These are phyloP conservation scores for Monosporozyma unispora DNA, from an alignment of 805 yeast species.

Conservation along the genomic window DNA sequence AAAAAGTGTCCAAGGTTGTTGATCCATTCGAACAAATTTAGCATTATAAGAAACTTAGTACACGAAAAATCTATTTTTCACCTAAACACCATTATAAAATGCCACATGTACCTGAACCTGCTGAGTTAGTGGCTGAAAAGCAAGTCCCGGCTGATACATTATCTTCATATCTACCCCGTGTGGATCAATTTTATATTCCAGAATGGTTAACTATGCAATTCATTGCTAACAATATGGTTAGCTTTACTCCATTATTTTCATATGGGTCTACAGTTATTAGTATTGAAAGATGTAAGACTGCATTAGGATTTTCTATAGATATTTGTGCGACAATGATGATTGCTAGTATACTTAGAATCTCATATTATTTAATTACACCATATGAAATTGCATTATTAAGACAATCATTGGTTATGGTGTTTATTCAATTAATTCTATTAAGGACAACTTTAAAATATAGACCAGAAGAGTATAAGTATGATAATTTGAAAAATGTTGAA, in stretches of 20 bases:
- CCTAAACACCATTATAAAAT: neutral
- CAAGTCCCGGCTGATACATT: slow-evolving; percentile 13
- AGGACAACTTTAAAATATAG: slow-evolving; percentile 55
- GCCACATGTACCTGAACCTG: slow-evolving; percentile 2
- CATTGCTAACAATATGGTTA: slow-evolving; percentile 54
- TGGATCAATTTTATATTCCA: slow-evolving; percentile 39
- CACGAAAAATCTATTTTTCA: neutral
- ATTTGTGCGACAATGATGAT: slow-evolving; percentile 86
- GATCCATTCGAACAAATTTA: neutral
- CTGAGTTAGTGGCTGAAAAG: neutral
- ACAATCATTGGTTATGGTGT: slow-evolving; percentile 80
- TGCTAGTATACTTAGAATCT: slow-evolving; percentile 63
- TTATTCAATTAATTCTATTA: slow-evolving; percentile 59
- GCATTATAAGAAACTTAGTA: neutral
- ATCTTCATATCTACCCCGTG: slow-evolving; percentile 28
- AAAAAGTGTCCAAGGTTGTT: too few species aligned
- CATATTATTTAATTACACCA: slow-evolving; percentile 70
- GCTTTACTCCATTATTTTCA: slow-evolving; percentile 77
- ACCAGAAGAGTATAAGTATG: slow-evolving; percentile 35
- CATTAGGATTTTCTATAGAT: slow-evolving; percentile 82
- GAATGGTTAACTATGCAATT: slow-evolving; percentile 47
- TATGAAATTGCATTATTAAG: slow-evolving; percentile 70
- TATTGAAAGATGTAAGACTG: slow-evolving; percentile 52
- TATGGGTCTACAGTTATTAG: slow-evolving; percentile 75
- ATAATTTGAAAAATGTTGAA: slow-evolving; percentile 32